Conservation (phyloP, 495 filamentous ascomycete genomes). For the Xylaria intraflava region DNA sequence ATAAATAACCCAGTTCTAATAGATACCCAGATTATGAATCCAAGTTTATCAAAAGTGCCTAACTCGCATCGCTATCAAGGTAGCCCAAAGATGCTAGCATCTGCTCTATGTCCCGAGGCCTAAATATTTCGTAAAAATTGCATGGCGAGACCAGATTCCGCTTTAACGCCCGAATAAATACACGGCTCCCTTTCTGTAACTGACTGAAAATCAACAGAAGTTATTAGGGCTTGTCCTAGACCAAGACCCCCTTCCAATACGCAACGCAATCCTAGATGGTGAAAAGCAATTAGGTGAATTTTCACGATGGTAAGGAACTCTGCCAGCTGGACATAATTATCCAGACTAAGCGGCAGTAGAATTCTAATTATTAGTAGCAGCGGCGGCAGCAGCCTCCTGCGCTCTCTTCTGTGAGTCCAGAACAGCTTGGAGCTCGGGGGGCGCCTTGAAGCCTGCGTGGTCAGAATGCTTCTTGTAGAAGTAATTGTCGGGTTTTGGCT, state of each 20-base stretch:
- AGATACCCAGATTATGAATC: neutral
- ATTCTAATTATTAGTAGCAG: conserved; percentile 22
- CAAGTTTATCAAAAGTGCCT: neutral
- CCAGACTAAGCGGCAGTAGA: conserved; percentile 3
- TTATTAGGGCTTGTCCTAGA: neutral
- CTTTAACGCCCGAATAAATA: conserved; percentile 8
- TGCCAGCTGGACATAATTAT: neutral
- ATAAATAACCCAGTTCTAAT: too few species aligned
- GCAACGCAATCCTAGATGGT: neutral
- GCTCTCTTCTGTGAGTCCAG: conserved; percentile 41
- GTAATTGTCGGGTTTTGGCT: conserved; percentile 62
- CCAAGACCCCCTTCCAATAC: neutral
- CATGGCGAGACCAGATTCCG: neutral
- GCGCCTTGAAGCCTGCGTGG: conserved; percentile 51
- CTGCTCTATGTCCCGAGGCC: neutral
- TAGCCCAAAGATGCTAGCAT: neutral
- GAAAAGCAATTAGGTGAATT: neutral
- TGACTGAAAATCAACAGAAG: neutral
- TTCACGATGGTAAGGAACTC: neutral
- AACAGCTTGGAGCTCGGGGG: conserved; percentile 44
- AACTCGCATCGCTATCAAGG: neutral
- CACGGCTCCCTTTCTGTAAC: conserved; percentile 1
- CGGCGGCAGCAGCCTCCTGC: conserved; percentile 32
- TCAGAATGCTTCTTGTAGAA: conserved; percentile 59
- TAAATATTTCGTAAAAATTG: neutral